phyloP scores from a whole-genome alignment of 805 yeast genomes.

The Naumovozyma castellii region DNA sequence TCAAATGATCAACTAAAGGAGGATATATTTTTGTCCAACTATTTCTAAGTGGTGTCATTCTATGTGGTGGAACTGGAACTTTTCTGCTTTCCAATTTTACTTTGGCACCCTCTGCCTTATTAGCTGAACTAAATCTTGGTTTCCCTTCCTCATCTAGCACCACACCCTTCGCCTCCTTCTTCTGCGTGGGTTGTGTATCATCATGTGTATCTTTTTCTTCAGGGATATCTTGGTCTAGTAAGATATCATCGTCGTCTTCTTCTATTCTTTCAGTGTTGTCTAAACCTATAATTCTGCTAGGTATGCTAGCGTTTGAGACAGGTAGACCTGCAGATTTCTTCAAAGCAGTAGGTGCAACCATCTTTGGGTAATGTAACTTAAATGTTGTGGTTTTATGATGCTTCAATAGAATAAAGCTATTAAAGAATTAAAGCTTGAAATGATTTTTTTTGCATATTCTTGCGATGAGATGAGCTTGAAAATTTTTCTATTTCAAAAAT shows the following conservation, averaged over 20 bases:
- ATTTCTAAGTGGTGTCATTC: slow-evolving; percentile 87
- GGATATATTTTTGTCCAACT: slow-evolving; percentile 93
- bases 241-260: slow-evolving; percentile 32
- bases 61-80: slow-evolving; percentile 91
- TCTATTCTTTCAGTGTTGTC: slow-evolving; percentile 24
- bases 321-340: slow-evolving; percentile 17
- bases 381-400: background rate
- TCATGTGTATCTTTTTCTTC: slow-evolving; percentile 15
- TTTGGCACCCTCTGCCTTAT: slow-evolving; percentile 44
- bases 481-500: slow-evolving; percentile 1
- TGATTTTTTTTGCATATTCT: background rate
- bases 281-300: slow-evolving; percentile 28
- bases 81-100: slow-evolving; percentile 82
- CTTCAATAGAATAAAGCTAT: background rate
- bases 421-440: no score
- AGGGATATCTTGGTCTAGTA: slow-evolving; percentile 28
- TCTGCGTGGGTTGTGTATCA: slow-evolving; percentile 16
- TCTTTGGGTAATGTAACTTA: no score
- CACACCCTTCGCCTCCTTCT: slow-evolving; percentile 25
- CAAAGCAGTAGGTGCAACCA: slow-evolving; percentile 33
- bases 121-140: slow-evolving; percentile 72
- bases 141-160: slow-evolving; percentile 72
- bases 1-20: slow-evolving; percentile 89
- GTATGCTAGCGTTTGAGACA: background rate
- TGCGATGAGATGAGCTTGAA: slow-evolving; percentile 6